Conservation (phyloP, 106 monocot species). For the Acorus calamus region DNA sequence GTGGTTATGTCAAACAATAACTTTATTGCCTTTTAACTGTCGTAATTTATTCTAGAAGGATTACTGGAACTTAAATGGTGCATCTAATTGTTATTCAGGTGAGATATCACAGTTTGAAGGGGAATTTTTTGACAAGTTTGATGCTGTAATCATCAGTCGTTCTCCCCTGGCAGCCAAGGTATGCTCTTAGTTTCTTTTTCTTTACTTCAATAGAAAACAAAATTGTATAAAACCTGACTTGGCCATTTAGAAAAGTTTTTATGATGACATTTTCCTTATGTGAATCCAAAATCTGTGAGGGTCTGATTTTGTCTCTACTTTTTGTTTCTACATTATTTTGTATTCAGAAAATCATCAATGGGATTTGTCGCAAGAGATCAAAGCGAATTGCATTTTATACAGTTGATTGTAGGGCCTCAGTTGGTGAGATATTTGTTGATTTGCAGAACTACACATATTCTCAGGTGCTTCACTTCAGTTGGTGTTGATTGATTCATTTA, state of each 20-base stretch:
- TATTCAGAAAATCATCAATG: conserved; percentile 52
- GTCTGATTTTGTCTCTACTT: too few species aligned
- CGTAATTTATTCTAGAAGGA: too few species aligned
- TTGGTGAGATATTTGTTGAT: conserved; percentile 94
- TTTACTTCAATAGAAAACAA: background rate
- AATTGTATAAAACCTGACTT: too few species aligned
- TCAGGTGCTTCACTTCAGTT: conserved; percentile 37
- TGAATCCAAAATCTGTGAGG: background rate
- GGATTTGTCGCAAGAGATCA: conserved; percentile 59
- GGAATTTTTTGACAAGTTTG: conserved; percentile 76
- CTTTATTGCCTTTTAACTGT: too few species aligned
- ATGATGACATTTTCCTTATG: background rate
- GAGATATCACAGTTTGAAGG: conserved; percentile 52
- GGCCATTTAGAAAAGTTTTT: too few species aligned
- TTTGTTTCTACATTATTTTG: background rate
- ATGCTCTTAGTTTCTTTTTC: background rate
- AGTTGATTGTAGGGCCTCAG: conserved; percentile 73
- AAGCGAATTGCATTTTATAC: conserved; percentile 71
- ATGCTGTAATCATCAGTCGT: conserved; percentile 55
- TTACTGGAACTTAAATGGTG: too few species aligned
- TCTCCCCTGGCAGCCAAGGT: conserved; percentile 50
- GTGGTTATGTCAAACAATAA: too few species aligned
- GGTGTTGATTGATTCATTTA: background rate
- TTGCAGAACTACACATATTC: conserved; percentile 58
- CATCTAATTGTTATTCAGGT: conserved; percentile 29